Base-by-base conservation (phyloP, 1,284 basidiomycete genomes). In the Wallemia ichthyophaga region DNA sequence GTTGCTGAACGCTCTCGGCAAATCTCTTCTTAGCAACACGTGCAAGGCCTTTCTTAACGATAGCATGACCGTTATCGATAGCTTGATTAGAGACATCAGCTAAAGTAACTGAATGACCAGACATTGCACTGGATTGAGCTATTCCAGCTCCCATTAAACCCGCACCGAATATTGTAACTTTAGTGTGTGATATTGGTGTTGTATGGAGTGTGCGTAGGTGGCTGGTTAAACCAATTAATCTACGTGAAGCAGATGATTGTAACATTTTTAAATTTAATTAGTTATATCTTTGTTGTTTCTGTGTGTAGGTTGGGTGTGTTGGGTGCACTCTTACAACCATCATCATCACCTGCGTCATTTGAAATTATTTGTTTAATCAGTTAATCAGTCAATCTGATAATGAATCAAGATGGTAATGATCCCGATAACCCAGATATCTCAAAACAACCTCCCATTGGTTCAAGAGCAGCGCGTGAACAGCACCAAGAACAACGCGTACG, bases 51-150 rank as follows among this genome's bases (percentile, higher is more conserved):
- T 78, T 76, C 5, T 67, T 66, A n/a, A 95, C 73, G 58, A 81
- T 79, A 13, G 82, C 82, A 71, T 95, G 95, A 57, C 75, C 70
- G 11, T 91, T 82, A 64, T 95, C 88, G 70, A 88, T 88, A n/a
- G 75, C 78, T 21, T 48, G 7, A 48, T 48, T 19, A 21, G 13
- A 17, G 5, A 48, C 37, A 48, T 48, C 37, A 11, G 37, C 37
- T 11, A 48, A 21, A 17, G n/a, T 21, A 17, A 48, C 37, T 21
- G 7, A 5, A 48, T 48, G 37, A 19, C 37, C 37, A 11, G 37
- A 48, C 37, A 48, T 48, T 3, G 37, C 37, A 19, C 37, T 48
- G 5, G 37, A 48, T 21, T 48, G 37, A 17, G 37, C 37, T 11
- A 48, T 48, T 11, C 37, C 37, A 21, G 37, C 37, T 17, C 37